Conservation (phyloP, 805 yeast genomes). For the Sugiyamaella marilandica region DNA sequence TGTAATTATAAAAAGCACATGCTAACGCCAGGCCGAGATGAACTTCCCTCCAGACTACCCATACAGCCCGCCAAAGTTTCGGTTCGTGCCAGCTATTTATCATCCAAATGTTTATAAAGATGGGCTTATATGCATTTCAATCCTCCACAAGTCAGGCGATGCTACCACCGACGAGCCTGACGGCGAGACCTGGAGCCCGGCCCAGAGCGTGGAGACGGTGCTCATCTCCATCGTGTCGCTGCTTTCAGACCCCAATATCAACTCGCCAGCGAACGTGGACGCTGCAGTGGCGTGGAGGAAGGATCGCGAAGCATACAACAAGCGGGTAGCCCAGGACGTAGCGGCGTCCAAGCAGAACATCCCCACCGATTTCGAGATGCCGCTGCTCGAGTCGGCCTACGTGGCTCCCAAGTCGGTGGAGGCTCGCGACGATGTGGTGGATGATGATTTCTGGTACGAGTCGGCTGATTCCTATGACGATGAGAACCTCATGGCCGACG, state of each 20-base stretch:
- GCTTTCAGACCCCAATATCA: conserved; percentile 88
- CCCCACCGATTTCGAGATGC: conserved; percentile 81
- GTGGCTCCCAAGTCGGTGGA: conserved; percentile 35
- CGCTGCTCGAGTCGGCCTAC: conserved; percentile 56
- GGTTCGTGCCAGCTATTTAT: conserved; percentile 88
- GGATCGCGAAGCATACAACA: conserved; percentile 68
- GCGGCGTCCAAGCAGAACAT: conserved; percentile 67
- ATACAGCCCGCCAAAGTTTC: conserved; percentile 84
- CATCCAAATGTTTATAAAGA: conserved; percentile 95
- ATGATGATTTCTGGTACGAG: conserved; percentile 83
- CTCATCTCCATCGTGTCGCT: conserved; percentile 85
- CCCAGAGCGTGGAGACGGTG: conserved; percentile 85
- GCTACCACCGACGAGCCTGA: conserved; percentile 88
- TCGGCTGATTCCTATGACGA: conserved; percentile 56
- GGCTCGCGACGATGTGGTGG: conserved; percentile 51
- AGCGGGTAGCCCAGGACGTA: conserved; percentile 73
- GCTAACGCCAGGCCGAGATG: conserved; percentile 62
- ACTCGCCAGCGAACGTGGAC: conserved; percentile 93
- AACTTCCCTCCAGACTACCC: conserved; percentile 89
- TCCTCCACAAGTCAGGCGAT: conserved; percentile 87
- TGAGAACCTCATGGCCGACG: conserved; percentile 41
- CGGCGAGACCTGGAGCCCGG: conserved; percentile 76
- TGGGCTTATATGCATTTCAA: conserved; percentile 89
- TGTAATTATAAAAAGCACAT: background rate
- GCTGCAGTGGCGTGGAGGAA: conserved; percentile 90